Evolutionary conservation across 2,329 filamentous ascomycete species (phyloP), one percentile per base, ranked within the genome.

Genomic region (Chaetomium olivaceum): DNA sequence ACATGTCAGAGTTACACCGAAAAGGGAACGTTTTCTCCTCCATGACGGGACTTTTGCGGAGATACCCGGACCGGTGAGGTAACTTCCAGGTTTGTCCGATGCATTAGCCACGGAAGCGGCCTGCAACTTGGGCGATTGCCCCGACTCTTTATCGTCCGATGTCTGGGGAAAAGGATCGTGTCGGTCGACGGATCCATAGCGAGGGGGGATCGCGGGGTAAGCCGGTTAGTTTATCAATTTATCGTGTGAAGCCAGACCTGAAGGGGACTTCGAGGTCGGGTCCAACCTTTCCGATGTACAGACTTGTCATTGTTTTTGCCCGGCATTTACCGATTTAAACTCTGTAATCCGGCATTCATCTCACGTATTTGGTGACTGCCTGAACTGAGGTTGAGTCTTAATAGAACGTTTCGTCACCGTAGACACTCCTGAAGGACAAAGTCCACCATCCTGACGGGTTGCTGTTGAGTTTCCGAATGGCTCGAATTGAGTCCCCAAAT

Each of bases 171-270:
- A 50, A 14, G 56, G 57, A 21, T 19, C 23, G 23, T 52, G 23
- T 16, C 14, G 50, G 21, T 21, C 8, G 46, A 11, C 19, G 19
- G 14, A 21, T 43, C 58, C 29, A 8, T n/a, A 33, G 16, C 5
- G 56, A 52, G 63, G 61, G 58, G 63, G 63, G 63, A 46, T 14
- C 52, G 58, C n/a, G 58, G 63, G 63, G 39, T 43, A 48, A 33
- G 46, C 46, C 46, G 8, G 46, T 21, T 23, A 2, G 16, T 43
- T 6, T 7, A 43, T n/a, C 16, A 5, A 43, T 11, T 39, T 39
- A 16, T 16, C 19, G 12, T 39, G 36, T 39, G 33, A 43, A n/a
- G 16, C 39, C 39, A 43, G 16, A 7, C 39, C 16, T 36, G 33
- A 36, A 19, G 14, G 39, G 16, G 16, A 7, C 39, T 7, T 43